Base-by-base conservation (phyloP, 257 asterid species). In the Scutellaria galericulata region DNA sequence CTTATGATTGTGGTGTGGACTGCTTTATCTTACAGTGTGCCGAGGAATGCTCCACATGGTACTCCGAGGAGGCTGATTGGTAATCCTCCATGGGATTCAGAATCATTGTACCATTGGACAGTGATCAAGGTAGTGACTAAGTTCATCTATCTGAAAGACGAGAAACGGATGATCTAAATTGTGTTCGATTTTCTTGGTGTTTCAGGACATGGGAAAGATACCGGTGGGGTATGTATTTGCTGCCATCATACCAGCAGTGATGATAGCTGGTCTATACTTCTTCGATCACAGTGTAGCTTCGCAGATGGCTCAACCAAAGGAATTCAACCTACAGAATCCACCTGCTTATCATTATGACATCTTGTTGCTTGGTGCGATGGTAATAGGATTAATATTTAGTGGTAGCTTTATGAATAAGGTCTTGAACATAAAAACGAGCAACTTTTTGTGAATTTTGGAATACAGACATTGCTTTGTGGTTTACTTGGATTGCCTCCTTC, bases 211-310 rank as follows among this genome's bases (percentile, higher is more conserved):
- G 98, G 84, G 79, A 39, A 85, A 68, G 76, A 73, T 92, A 64
- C 79, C 96, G 1, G 72, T 41, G 60, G 81, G 69, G 6, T 86
- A 92, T 67, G 81, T 90, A 40, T 84, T 90, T 60, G 92, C 90
- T 5, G 96, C 92, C 45, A 8, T 87, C 6, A 45, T 92, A 80
- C 98, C 98, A 3, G 96, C 96, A 7, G 24, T 86, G 60, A 92
- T 90, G 98, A 82, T 92, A 11, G 96, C 96, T 9, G 96, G 96
- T 27, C 71, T 92, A 50, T 92, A 92, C 84, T 92, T 92, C 68
- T 92, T 92, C 39, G 96, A 92, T 58, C 98, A 92, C 74, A 90
- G 98, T 45, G 98, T 92, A 18, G 96, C 98, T 76, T 80, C 98
- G 42, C 92, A 90, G 66, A 45, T 90, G 90, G 90, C 98, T 15